Percentiles rank a stretch among this genome's conserved stretches.
Evolutionary conservation across 2,329 filamentous ascomycete species (phyloP).

Genomic region (Fusarium sp.): DNA sequence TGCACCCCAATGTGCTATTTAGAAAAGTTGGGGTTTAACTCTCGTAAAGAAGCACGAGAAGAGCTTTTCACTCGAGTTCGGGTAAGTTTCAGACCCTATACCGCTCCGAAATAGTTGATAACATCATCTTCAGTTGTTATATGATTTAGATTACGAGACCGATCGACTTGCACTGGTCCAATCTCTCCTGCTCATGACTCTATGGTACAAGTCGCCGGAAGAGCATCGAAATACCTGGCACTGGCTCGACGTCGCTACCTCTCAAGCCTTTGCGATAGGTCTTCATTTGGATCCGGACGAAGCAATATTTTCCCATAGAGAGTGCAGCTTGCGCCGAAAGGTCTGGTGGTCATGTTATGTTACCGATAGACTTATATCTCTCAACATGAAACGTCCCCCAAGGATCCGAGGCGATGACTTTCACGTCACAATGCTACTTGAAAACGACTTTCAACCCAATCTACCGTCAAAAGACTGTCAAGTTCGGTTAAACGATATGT

Average conservation of each 20-base stretch:
- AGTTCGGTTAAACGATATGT: neutral
- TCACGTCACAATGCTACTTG: neutral
- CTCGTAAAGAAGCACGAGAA: neutral
- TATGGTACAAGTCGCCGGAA: neutral
- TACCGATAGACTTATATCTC: neutral
- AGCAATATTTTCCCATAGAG: rapidly evolving
- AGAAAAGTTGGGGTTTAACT: neutral
- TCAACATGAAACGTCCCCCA: neutral
- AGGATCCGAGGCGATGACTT: neutral
- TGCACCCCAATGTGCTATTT: neutral
- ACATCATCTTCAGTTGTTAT: neutral
- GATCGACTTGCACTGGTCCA: neutral
- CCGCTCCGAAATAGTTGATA: neutral
- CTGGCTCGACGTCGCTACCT: neutral
- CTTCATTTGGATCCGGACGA: neutral
- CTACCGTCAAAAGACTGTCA: neutral
- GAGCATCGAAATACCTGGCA: neutral
- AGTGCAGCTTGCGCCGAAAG: neutral
- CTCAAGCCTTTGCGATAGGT: neutral
- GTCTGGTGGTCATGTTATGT: neutral
- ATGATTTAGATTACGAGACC: neutral
- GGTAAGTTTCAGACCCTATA: neutral
- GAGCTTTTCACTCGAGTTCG: neutral
- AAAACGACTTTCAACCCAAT: neutral
- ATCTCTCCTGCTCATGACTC: neutral